Conservation (phyloP, 2,329 filamentous ascomycete genomes). For the Trichoderma gracile region DNA sequence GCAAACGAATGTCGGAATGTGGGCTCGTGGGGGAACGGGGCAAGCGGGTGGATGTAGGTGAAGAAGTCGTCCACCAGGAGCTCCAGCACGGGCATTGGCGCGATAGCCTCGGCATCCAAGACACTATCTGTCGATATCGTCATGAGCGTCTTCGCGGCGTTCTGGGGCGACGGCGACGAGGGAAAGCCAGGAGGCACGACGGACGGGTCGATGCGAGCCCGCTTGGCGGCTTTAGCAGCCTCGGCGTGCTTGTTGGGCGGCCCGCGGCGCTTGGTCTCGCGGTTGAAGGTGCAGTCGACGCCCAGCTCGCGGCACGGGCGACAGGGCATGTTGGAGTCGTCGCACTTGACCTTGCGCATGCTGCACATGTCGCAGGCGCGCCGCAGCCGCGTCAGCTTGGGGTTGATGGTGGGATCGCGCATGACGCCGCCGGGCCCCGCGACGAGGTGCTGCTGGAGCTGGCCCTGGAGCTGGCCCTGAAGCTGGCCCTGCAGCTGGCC, state of each 20-base stretch:
- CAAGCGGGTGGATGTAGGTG: slow-evolving; percentile 75
- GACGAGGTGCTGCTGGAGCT: slow-evolving; percentile 26
- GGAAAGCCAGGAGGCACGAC: slow-evolving; percentile 30
- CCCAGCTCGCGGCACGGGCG: slow-evolving; percentile 57
- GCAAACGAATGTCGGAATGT: slow-evolving; percentile 71
- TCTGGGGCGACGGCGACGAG: slow-evolving; percentile 48
- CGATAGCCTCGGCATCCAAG: slow-evolving; percentile 69
- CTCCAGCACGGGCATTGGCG: slow-evolving; percentile 66
- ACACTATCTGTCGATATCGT: slow-evolving; percentile 45
- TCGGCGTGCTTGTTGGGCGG: slow-evolving; percentile 62
- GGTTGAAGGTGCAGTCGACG: slow-evolving; percentile 59
- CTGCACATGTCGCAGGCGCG: slow-evolving; percentile 64
- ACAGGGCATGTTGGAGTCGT: slow-evolving; percentile 58
- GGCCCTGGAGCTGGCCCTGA: slow-evolving; percentile 26
- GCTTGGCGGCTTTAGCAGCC: slow-evolving; percentile 56
- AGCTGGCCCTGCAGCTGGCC: slow-evolving; percentile 8
- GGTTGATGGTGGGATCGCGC: slow-evolving; percentile 47
- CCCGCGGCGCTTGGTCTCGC: slow-evolving; percentile 59
- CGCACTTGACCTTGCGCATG: slow-evolving; percentile 63
- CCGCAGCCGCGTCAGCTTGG: slow-evolving; percentile 57
- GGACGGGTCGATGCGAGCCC: slow-evolving; percentile 41
- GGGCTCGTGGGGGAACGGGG: slow-evolving; percentile 76
- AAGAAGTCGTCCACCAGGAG: slow-evolving; percentile 79
- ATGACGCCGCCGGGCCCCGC: slow-evolving; percentile 30
- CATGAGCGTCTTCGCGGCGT: slow-evolving; percentile 51